Evolutionary conservation across 495 filamentous ascomycete genomes (phyloP), one percentile per base, ranked within the genome.

Genomic region (Penicillium pulvis): DNA sequence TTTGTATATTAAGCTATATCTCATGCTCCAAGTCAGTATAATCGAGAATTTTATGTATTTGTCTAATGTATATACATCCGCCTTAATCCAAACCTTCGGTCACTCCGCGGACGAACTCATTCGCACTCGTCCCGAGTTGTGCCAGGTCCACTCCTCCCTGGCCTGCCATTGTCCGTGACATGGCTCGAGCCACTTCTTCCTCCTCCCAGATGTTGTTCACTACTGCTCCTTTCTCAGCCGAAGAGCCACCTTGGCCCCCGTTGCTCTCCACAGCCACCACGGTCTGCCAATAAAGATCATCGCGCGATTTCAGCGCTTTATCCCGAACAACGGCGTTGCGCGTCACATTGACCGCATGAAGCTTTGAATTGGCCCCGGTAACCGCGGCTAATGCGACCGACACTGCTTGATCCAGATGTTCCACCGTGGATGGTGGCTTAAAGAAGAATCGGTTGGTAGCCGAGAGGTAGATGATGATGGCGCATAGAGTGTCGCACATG

Each of bases 381-480:
- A 86, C 55, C 51, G 73, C 60, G 46, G 71, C 61, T 53, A 80
- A 62, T 17, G 73, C 73, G 7, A 65, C 58, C 31, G 77, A 71
- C 30, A 86, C 65, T 16, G 72, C 52, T 44, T 71, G 59, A 6
- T 75, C 74, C 16, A 76, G 50, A 51, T 75, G 73, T 26, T 87
- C 83, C 7, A 70, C 74, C n/a, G 77, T 66, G 11, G 73, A 69
- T 2, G 79, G 74, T 30, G 81, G 82, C n/a, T 70, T 68, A 52
- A 81, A 80, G 61, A 87, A 83, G 66, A 80, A 79, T 14, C 93
- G 84, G 63, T 93, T 89, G 19, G 94, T 97, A 23, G 85, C 82
- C 0, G 87, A 83, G 14, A 92, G 76, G 72, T 87, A 97, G 14
- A 97, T 72, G 6, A 88, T 69, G 14, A 68, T 67, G 0, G 85